Conservation (phyloP, 257 asterid species). For the Verbena officinalis region DNA sequence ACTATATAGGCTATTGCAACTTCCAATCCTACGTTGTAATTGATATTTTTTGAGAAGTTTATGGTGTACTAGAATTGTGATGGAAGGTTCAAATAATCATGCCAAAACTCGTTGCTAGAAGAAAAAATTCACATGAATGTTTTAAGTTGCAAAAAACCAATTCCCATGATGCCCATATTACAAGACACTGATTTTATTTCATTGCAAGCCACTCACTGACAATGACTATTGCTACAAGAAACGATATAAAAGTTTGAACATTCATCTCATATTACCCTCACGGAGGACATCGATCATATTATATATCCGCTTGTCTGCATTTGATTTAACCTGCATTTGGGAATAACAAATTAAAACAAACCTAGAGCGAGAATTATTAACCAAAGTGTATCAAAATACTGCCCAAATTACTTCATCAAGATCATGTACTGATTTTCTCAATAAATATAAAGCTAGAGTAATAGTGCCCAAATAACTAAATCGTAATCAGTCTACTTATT, state of each 20-base stretch:
- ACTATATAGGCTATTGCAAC: neutral
- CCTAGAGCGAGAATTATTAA: neutral
- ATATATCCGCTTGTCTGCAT: conserved; percentile 71
- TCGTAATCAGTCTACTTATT: neutral
- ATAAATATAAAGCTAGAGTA: too few relatives aligned
- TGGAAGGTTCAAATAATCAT: neutral
- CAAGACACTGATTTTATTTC: too few relatives aligned
- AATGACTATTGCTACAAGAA: neutral
- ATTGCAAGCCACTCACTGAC: too few relatives aligned
- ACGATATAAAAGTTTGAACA: neutral
- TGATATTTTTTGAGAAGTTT: neutral
- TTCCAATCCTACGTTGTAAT: conserved; percentile 2
- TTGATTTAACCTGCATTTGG: conserved; percentile 58
- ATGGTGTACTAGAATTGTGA: neutral
- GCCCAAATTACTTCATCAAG: neutral
- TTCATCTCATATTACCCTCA: conserved; percentile 87
- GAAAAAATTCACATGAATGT: neutral
- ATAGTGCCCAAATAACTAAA: too few relatives aligned
- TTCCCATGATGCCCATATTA: too few relatives aligned
- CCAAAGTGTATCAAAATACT: neutral
- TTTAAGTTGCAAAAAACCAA: too few relatives aligned
- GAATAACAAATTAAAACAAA: conserved; percentile 7
- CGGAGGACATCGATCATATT: conserved; percentile 93
- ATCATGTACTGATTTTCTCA: neutral
- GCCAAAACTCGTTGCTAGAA: neutral